Evolutionary conservation across 73 alveolate genomes (phyloP).

Genomic region (Paramecium sonneborni): DNA sequence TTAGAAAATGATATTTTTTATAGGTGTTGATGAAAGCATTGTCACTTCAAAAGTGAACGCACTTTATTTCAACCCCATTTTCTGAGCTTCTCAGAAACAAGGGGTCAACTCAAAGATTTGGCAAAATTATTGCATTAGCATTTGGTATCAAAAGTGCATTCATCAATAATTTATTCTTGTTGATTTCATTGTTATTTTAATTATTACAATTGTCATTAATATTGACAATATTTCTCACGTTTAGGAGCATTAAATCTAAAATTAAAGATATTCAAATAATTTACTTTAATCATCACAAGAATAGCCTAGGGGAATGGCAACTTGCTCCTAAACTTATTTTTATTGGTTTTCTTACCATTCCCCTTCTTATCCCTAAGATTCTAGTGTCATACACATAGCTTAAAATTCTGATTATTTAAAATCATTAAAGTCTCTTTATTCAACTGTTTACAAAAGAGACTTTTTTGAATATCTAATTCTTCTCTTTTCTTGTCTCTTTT

Average conservation of each 20-base stretch:
- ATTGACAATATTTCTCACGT: neutral
- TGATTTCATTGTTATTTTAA: neutral
- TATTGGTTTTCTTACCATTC: neutral
- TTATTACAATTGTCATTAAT: neutral
- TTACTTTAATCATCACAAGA: neutral
- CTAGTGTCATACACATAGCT: neutral
- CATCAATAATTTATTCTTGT: neutral
- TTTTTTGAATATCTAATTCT: neutral
- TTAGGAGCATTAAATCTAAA: neutral
- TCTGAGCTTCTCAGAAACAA: neutral
- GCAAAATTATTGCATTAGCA: neutral
- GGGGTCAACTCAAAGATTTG: neutral
- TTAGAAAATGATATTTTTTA: neutral
- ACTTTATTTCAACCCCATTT: conserved; percentile 21
- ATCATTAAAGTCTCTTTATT: neutral
- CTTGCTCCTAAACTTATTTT: neutral
- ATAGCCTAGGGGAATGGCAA: neutral
- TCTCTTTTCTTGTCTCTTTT: neutral
- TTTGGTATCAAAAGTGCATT: neutral
- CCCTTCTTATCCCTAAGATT: neutral
- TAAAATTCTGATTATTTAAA: neutral
- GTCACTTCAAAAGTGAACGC: conserved; percentile 11
- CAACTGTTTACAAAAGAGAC: neutral
- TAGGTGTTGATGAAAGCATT: conserved; percentile 28
- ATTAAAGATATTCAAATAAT: neutral